phyloP scores from a whole-genome alignment of 192 early-diverging fungal species.

The Mortierella antarctica region DNA sequence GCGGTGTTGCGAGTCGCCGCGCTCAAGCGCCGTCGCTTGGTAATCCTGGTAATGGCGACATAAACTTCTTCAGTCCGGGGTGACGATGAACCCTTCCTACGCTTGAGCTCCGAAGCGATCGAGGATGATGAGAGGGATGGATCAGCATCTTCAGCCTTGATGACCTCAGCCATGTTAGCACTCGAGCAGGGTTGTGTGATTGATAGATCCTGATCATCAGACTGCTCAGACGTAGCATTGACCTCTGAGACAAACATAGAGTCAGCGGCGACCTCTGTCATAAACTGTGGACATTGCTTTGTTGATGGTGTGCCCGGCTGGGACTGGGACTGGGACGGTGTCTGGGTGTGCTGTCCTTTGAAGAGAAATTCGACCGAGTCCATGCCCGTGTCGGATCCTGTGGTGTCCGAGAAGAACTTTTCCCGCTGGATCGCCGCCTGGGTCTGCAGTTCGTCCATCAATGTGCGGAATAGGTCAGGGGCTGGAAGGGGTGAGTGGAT shows the following conservation, averaged over 20 bases:
- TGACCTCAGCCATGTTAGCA: slow-evolving; percentile 12
- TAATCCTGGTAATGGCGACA: slow-evolving; percentile 18
- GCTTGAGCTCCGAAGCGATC: background rate
- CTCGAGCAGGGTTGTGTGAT: background rate
- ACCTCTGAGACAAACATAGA: slow-evolving; percentile 6
- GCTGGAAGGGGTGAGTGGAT: slow-evolving; percentile 11
- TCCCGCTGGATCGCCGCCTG: slow-evolving; percentile 41
- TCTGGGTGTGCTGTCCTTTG: slow-evolving; percentile 26
- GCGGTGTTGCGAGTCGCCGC: too few species aligned
- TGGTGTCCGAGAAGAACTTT: slow-evolving; percentile 36
- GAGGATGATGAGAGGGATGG: background rate
- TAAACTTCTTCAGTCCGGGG: slow-evolving; percentile 5
- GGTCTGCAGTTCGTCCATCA: slow-evolving; percentile 43
- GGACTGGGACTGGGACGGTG: background rate
- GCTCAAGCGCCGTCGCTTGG: slow-evolving; percentile 13
- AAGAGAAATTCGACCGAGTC: slow-evolving; percentile 45
- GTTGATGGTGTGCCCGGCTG: background rate
- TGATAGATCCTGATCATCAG: background rate
- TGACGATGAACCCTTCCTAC: background rate
- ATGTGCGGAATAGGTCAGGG: slow-evolving; percentile 40
- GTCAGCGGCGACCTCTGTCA: slow-evolving; percentile 17
- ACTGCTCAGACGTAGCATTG: background rate
- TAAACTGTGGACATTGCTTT: slow-evolving; percentile 9
- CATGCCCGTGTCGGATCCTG: slow-evolving; percentile 28
- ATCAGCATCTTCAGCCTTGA: slow-evolving; percentile 25